Evolutionary conservation across 495 filamentous ascomycete species (phyloP), one percentile per base, ranked within the genome.

Genomic region (Bacidia rubella): DNA sequence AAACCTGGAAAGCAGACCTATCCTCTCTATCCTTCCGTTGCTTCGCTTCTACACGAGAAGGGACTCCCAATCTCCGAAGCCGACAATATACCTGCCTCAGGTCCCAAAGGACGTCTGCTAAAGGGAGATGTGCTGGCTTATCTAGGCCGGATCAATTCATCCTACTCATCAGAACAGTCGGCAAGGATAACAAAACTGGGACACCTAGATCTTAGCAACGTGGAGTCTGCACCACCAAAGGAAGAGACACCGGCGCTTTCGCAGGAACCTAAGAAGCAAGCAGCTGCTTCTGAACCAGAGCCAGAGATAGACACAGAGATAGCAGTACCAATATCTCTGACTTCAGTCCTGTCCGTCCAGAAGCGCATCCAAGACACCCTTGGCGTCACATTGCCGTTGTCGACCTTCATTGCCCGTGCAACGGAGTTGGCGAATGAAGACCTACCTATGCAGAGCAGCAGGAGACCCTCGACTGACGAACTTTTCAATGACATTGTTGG

Each of bases 91-190:
- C 84, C 79, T 20, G 81, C 87, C 10, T 90, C 83, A 24, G 92
- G 92, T 15, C 92, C 92, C 29, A 85, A 82, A 65, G 89, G 90
- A 44, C 82, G 93, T 45, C 72, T 98, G 40, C 75, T 98, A 29
- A 98, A 98, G 70, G 92, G 92, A 45, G 92, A 98, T 64, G 86
- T 98, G 9, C 78, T 98, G 42, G 88, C 88, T 26, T 92, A 90
- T 64, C 69, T 97, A 12, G 92, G 93, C 47, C 69, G 68, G 51
- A 85, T 95, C 59, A 67, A 81, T 42, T 66, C 79, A 39, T 70
- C 77, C 21, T 85, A 85, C 60, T 81, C 88, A 7, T 69, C 76
- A n/a, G 71, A 80, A 39, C 77, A 86, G 55, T 81, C 81, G 40
- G 68, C 73, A 23, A 78, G 78, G 10, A 80, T 96, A 59, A 67